Percentiles rank a stretch among this genome's conserved stretches.
Conservation (phyloP, 768 basidiomycete species). For the Pisolithus tinctorius region DNA sequence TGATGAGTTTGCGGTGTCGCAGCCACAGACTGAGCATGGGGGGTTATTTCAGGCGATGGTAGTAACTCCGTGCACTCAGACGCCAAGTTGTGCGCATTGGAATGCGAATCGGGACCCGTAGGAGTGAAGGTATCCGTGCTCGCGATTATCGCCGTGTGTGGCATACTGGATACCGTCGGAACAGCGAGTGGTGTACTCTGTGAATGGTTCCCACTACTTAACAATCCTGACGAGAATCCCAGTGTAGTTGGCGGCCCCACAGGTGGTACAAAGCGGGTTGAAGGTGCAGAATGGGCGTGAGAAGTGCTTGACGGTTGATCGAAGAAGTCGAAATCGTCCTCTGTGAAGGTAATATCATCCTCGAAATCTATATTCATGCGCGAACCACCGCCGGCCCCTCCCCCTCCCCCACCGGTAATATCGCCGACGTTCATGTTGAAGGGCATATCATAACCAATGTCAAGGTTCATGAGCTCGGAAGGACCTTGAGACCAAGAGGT, state of each 20-base stretch:
- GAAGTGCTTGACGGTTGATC: constrained; percentile 44
- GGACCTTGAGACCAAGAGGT: constrained; percentile 33
- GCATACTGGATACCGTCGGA: constrained; percentile 21
- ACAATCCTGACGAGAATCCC: constrained; percentile 28
- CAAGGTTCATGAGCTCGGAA: constrained; percentile 31
- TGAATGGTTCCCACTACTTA: constrained; percentile 23
- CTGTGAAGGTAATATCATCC: constrained; percentile 55
- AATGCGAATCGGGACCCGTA: constrained; percentile 10
- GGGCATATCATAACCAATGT: constrained; percentile 37
- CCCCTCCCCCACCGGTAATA: constrained; percentile 24
- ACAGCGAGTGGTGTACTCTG: constrained; percentile 4
- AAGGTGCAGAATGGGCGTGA: constrained; percentile 12
- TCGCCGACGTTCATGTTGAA: constrained; percentile 40
- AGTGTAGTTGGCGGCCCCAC: constrained; percentile 26
- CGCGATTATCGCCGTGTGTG: constrained; percentile 23
- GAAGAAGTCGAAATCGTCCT: constrained; percentile 88
- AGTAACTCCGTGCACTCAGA: constrained; percentile 34
- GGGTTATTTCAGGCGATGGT: constrained; percentile 46
- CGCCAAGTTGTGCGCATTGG: constrained; percentile 22
- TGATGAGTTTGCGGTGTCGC: constrained; percentile 40
- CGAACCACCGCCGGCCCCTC: constrained; percentile 16
- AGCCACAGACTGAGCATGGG: constrained; percentile 41
- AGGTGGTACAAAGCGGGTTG: constrained; percentile 25
- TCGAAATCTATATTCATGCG: constrained; percentile 44
- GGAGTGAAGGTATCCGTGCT: constrained; percentile 16